Base-by-base conservation (phyloP, 2,329 filamentous ascomycete species). In the Keithomyces neogunnii region DNA sequence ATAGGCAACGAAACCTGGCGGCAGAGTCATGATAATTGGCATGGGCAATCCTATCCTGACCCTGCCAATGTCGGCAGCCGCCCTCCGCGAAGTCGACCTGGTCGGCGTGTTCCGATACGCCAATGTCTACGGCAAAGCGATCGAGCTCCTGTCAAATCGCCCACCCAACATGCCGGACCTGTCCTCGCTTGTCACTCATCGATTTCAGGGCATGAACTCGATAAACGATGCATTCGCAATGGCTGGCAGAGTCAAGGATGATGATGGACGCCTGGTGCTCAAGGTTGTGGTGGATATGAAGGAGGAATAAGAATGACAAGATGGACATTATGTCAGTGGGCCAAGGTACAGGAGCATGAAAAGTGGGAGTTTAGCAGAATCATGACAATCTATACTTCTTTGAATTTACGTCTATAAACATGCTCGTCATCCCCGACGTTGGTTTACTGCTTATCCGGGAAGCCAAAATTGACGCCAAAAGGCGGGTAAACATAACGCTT, bases 21-120 rank as follows among this genome's bases (percentile, higher is more conserved):
- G 86, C 50, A 84, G 79, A 58, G 73, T 88, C 52, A 73, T 88
- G 66, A 73, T 88, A 26, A 82, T 89, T 45, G 85, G 85, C 52
- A 87, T 89, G 84, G 85, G 85, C 48, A 83, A 75, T 8, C 85
- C 85, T 1, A 74, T 86, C 46, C 82, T 88, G 61, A 86, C 82
- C 0, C 70, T 89, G 9, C 84, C 84, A 42, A 77, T 89, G 50
- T 85, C 81, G 2, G 81, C 81, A 3, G 84, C 86, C 3, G 80
- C 85, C 5, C 73, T 85, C 4, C 77, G 84, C 48, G 85, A 89
- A 63, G 80, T 88, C 50, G 84, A 88, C 61, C 76, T 88, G n/a
- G 66, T 85, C 26, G 84, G 84, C 30, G 81, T 86, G 40, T 88
- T 87, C 68, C 76, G 85, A 51, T 88, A 88, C 59, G 83, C 82